Evolutionary conservation across 805 yeast species (phyloP).

Genomic region (Kazachstania africana): DNA sequence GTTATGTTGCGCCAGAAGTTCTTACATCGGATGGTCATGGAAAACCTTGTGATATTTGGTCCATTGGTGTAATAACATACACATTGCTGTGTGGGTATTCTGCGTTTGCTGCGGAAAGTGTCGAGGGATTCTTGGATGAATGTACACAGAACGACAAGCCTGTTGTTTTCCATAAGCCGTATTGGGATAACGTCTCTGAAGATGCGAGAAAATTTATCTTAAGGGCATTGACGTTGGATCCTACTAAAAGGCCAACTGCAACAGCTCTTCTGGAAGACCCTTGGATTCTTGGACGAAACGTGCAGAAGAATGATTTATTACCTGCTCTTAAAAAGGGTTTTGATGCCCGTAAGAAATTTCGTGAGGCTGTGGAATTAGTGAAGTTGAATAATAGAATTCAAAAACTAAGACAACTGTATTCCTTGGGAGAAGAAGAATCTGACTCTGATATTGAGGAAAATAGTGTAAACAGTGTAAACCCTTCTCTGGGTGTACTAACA

Average conservation of each 20-base stretch:
- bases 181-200: conserved; percentile 72
- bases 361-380: conserved; percentile 77
- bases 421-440: conserved; percentile 32
- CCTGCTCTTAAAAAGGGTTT: conserved; percentile 73
- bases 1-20: conserved; percentile 96
- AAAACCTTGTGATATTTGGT: conserved; percentile 93
- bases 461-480: conserved; percentile 1
- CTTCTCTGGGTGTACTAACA: neutral
- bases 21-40: conserved; percentile 78
- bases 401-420: conserved; percentile 50
- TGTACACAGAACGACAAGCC: conserved; percentile 56
- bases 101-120: conserved; percentile 79
- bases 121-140: conserved; percentile 69
- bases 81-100: conserved; percentile 86
- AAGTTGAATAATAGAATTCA: conserved; percentile 68
- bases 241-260: conserved; percentile 59
- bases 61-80: conserved; percentile 84
- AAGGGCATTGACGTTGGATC: conserved; percentile 57
- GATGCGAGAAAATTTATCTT: conserved; percentile 75
- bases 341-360: conserved; percentile 73
- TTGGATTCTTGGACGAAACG: conserved; percentile 54
- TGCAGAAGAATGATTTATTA: conserved; percentile 49
- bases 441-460: conserved; percentile 24
- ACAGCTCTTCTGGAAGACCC: conserved; percentile 51
- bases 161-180: conserved; percentile 75